Base-by-base conservation (phyloP, 176 grass and related monocot genomes). In the Juncus effusus region DNA sequence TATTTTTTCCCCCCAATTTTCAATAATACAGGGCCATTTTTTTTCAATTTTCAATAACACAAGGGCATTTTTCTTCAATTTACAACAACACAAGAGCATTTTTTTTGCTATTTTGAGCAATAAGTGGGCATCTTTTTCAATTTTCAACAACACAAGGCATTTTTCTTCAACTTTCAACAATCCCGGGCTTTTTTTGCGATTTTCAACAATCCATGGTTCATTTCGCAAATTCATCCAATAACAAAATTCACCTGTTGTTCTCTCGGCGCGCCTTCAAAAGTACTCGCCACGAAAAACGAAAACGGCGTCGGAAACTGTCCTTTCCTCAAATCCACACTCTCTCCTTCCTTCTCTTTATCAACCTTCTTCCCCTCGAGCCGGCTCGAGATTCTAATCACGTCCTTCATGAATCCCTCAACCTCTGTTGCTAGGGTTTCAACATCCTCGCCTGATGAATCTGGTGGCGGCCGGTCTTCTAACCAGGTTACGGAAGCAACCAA, bases 231-330 rank as follows among this genome's bases (percentile, higher is more conserved):
- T 47, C 9, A 47, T 9, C 0, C 44, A 47, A 47, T 0, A 47
- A 47, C 1, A 47, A 47, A 47, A 9, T 47, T 47, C 35, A 72
- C 69, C 83, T 99, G 95, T 75, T 99, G 95, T 81, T 99, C 95
- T 68, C 76, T 76, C 2, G 95, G 95, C 44, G 83, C 86, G 5
- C 83, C 86, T 67, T 90, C 81, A 77, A 99, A 99, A 51, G 89
- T 90, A 79, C 87, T 99, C 40, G 83, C 95, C 9, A 99, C 95
- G 58, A 83, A 90, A 85, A 99, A 99, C 35, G 95, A 99, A 83
- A 99, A 99, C 8, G 89, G 94, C 7, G 94, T 99, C 10, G 95
- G 95, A 78, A 99, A 94, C 14, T 84, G 83, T 1, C 83, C 88
- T 51, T 84, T 79, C 3, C 95, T 79, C 57, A 90, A 82, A 79